Evolutionary conservation across 2,329 filamentous ascomycete genomes (phyloP).

Genomic region (Stagonosporopsis cucurbitacearum): DNA sequence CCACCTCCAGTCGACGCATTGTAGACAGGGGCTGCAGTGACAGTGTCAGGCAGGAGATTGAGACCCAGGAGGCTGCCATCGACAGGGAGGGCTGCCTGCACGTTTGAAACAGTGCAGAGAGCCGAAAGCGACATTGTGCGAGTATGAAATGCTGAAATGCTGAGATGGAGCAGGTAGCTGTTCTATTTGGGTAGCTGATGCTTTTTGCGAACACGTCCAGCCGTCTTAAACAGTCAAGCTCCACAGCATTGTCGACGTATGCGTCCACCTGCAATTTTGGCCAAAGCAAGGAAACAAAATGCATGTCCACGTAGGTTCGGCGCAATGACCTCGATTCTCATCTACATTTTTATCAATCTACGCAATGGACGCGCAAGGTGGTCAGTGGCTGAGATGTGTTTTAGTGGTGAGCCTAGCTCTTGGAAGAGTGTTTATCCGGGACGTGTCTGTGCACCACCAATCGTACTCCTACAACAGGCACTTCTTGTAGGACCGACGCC

Average conservation of each 20-base stretch:
- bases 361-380: slow-evolving; percentile 8
- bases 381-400: background rate
- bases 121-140: slow-evolving; percentile 8
- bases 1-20: slow-evolving; percentile 41
- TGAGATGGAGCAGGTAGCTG: background rate
- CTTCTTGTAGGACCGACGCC: slow-evolving; percentile 2
- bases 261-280: slow-evolving; percentile 3
- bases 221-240: background rate
- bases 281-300: background rate
- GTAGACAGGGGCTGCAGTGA: slow-evolving; percentile 46
- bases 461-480: background rate
- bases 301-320: background rate
- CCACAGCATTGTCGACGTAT: background rate
- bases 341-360: background rate
- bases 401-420: background rate
- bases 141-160: background rate
- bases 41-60: slow-evolving; percentile 51
- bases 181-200: background rate
- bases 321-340: background rate
- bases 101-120: slow-evolving; percentile 25
- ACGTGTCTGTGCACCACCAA: background rate
- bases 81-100: slow-evolving; percentile 25
- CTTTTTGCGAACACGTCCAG: background rate
- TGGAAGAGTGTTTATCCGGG: slow-evolving; percentile 10
- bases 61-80: slow-evolving; percentile 30